Evolutionary conservation across 768 basidiomycete species (phyloP), one percentile per base, ranked within the genome.

Genomic region (Trametes cubensis): DNA sequence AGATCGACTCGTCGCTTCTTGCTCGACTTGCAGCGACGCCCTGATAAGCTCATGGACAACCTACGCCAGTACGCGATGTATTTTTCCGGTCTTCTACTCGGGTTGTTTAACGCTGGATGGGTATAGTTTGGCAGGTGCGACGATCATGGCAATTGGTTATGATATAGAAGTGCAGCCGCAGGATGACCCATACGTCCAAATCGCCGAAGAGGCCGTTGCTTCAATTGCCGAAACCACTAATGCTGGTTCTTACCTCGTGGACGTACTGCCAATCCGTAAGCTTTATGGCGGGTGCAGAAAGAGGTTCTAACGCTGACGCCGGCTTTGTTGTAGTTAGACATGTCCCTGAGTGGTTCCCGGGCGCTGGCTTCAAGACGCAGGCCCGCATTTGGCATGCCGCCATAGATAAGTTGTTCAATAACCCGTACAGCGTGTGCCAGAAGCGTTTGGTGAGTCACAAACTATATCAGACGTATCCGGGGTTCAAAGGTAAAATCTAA

Each of bases 321-420:
- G 18, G 17, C 15, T 6, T 25, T 30, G 15, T 13, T 59, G 11
- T n/a, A 66, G 68, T 69, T 1, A 62, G 56, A 40, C 57, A 68
- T 25, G 14, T 69, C 18, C 70, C 70, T 3, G 39, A 34, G 23
- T 71, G 70, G 70, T 67, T 71, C 61, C 70, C 70, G 6, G 70
- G 70, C 21, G 70, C 70, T 10, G 48, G 55, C 2, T 71, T 71
- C 65, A 62, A 69, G 41, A 58, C 18, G 18, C 49, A 62, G 28
- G 61, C 61, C 2, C 34, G 30, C 20, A 42, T 58, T 28, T 58
- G 57, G 57, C 21, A 34, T 26, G 21, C 25, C 3, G 47, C 57
- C 38, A 25, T 51, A 10, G 25, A 58, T 23, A 58, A 50, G 26
- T 26, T 58, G 7, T 50, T 58, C 40, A 28, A 58, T 26, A 41